phyloP scores from a whole-genome alignment of 2,329 filamentous ascomycete genomes.

The Penicillium crustosum region DNA sequence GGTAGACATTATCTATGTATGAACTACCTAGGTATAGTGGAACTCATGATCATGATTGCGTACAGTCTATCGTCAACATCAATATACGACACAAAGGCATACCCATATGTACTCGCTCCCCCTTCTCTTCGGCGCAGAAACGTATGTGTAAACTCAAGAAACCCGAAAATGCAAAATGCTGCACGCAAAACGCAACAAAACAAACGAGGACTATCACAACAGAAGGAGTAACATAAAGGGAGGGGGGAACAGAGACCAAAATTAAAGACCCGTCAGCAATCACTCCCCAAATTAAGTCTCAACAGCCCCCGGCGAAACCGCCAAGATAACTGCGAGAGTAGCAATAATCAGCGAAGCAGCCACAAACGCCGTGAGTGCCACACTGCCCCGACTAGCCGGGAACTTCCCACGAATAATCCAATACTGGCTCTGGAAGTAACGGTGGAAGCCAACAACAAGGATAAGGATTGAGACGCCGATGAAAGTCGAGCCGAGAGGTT shows the following conservation, averaged over 20 bases:
- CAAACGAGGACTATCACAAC: neutral
- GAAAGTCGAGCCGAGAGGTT: conserved; percentile 65
- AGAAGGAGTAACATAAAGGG: neutral
- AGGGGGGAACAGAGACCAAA: neutral
- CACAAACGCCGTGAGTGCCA: conserved; percentile 58
- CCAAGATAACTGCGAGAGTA: conserved; percentile 60
- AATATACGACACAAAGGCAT: neutral
- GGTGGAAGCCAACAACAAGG: conserved; percentile 62
- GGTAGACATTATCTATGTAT: neutral
- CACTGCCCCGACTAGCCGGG: conserved; percentile 62
- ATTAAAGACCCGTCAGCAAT: neutral
- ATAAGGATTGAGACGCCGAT: conserved; percentile 62
- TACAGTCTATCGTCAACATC: neutral
- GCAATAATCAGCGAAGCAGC: conserved; percentile 58
- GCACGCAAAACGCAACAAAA: conserved; percentile 3
- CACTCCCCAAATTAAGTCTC: conserved; percentile 25
- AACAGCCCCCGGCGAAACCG: conserved; percentile 49
- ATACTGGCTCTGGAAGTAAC: conserved; percentile 67
- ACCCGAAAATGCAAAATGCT: neutral
- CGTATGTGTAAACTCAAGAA: neutral
- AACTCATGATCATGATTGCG: neutral
- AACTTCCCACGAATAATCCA: conserved; percentile 68
- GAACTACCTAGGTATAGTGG: neutral
- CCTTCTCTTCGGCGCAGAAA: neutral
- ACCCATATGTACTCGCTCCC: neutral